phyloP scores from a whole-genome alignment of 345 rosid species.

The Dipteronia sinensis region DNA sequence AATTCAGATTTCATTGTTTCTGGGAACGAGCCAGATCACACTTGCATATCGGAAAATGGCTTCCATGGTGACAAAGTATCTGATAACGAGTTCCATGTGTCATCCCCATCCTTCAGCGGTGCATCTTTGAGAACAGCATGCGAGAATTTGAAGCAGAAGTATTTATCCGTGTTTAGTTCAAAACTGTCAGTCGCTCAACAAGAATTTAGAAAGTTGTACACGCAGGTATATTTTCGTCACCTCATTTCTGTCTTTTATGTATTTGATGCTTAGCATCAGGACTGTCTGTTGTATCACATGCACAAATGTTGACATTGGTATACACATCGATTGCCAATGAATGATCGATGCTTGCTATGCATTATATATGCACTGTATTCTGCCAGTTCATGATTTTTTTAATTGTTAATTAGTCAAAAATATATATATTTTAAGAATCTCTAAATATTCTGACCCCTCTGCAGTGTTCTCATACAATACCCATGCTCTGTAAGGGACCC shows the following conservation, averaged over 20 bases:
- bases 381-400: no score
- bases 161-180: slow-evolving; percentile 64
- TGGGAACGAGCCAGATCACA: slow-evolving; percentile 22
- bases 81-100: slow-evolving; percentile 31
- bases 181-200: slow-evolving; percentile 68
- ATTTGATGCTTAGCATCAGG: neutral
- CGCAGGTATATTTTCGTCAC: slow-evolving; percentile 55
- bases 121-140: slow-evolving; percentile 49
- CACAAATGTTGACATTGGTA: neutral
- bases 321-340: neutral
- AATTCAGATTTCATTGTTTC: slow-evolving; percentile 33
- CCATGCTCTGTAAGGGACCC: neutral
- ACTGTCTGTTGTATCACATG: neutral
- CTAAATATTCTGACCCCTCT: neutral
- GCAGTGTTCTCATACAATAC: neutral
- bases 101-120: slow-evolving; percentile 32
- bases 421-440: no score
- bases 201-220: slow-evolving; percentile 67
- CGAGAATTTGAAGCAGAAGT: slow-evolving; percentile 69
- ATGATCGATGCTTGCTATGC: neutral
- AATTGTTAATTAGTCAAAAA: no score
- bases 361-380: no score
- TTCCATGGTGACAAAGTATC: slow-evolving; percentile 34
- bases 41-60: slow-evolving; percentile 29
- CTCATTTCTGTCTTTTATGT: neutral